Evolutionary conservation across 768 basidiomycete species (phyloP), one percentile per base, ranked within the genome.

Genomic region (Naganishia kalamii): DNA sequence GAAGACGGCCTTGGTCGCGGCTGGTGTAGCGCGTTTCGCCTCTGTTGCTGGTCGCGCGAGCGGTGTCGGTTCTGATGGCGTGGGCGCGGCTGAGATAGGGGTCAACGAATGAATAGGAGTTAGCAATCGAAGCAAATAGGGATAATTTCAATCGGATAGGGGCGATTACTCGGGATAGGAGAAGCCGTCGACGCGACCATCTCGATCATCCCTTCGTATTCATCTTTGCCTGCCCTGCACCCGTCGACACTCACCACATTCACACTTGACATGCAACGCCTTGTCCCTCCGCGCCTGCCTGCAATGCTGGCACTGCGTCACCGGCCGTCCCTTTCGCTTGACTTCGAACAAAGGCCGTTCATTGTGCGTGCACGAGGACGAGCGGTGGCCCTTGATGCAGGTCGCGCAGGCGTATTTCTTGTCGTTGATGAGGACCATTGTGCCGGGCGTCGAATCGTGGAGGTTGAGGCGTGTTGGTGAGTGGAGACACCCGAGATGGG

Each of bases 301-400:
- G 60, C 92, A 94, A 70, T 85, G 86, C 61, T 84, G 82, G 79
- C 92, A 96, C 75, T 94, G 92, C 7, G 92, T 90, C 17, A 91
- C 84, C 0, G 92, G 92, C 7, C 92, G 83, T 37, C 92, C 92
- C 75, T 94, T 92, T 81, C 88, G 89, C 82, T 92, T 90, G 65
- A 94, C 86, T 76, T 93, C 90, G 68, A 89, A 92, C n/a, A 96
- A 81, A 4, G 91, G 90, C 21, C 92, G 82, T 70, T 91, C 89
- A 32, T 85, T 85, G 74, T 96, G 92, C 51, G 84, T 84, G 76
- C 92, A 96, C 15, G 85, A 85, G 2, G 90, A 91, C 13, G 92
- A 92, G 60, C 92, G 86, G 73, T 96, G 92, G 0, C 92, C 92
- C 79, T 92, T 92, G 75, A 93, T 92, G 78, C 92, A 96, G 13